Evolutionary conservation across 2,329 filamentous ascomycete genomes (phyloP).

Genomic region (Xylariaceae sp.): DNA sequence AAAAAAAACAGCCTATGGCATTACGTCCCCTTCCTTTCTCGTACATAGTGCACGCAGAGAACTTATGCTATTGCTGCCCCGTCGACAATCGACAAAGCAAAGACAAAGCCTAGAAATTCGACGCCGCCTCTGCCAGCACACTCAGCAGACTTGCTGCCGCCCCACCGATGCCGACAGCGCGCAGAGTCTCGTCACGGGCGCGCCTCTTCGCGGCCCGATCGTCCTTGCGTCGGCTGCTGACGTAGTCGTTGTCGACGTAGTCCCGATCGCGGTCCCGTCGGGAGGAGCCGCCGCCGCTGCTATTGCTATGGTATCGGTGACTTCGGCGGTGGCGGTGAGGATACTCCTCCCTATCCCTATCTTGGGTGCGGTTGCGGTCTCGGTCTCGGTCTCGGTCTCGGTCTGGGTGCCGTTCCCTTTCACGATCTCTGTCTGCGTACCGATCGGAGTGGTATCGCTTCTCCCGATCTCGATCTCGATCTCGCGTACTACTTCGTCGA

Average conservation of each 20-base stretch:
- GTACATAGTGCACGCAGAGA: too few relatives aligned
- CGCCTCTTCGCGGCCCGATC: slow-evolving; percentile 46
- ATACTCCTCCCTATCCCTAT: not conserved
- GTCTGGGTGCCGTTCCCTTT: slow-evolving; percentile 36
- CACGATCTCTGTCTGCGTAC: slow-evolving; percentile 35
- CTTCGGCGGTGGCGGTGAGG: slow-evolving; percentile 35
- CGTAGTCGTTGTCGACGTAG: slow-evolving; percentile 29
- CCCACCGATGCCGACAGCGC: slow-evolving; percentile 62
- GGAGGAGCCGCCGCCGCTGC: slow-evolving; percentile 37
- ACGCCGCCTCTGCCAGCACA: slow-evolving; percentile 60
- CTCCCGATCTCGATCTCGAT: slow-evolving; percentile 28
- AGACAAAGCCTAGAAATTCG: slow-evolving; percentile 12
- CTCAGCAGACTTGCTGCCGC: slow-evolving; percentile 61
- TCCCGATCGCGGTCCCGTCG: slow-evolving; percentile 39
- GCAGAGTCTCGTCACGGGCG: slow-evolving; percentile 56
- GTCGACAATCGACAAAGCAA: too few relatives aligned
- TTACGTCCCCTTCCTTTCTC: too few relatives aligned
- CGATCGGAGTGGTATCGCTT: too few relatives aligned
- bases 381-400: slow-evolving; percentile 35
- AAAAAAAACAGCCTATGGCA: too few relatives aligned
- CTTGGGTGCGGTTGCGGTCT: too few relatives aligned
- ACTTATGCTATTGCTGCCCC: too few relatives aligned
- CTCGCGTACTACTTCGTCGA: slow-evolving; percentile 38
- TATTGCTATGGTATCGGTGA: slow-evolving; percentile 49
- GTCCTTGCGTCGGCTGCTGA: slow-evolving; percentile 34